These are phyloP conservation scores for Clonostachys solani DNA, from an alignment of 2,329 filamentous ascomycete species.

Conservation along the genomic window DNA sequence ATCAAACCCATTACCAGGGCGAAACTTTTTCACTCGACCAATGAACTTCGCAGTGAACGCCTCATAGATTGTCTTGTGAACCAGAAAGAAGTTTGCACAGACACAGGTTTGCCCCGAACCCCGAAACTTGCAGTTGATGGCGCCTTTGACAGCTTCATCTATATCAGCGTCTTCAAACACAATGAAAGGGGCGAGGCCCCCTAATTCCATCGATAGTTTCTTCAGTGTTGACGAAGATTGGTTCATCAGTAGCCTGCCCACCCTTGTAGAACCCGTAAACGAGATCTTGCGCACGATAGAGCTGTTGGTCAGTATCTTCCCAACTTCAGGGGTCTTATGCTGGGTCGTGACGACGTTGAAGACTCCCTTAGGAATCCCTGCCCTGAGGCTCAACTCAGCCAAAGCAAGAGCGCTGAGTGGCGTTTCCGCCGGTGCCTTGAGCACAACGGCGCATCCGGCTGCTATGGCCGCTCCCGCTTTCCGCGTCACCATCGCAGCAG, in stretches of 20 bases:
- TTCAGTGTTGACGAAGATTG: conserved; percentile 62
- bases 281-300: conserved; percentile 58
- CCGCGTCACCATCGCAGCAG: conserved; percentile 9
- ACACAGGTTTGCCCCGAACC: conserved; percentile 68
- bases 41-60: conserved; percentile 38
- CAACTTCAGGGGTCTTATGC: conserved; percentile 71
- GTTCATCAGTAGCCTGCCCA: conserved; percentile 53
- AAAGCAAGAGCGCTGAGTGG: conserved; percentile 81
- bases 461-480: conserved; percentile 48
- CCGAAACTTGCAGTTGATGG: conserved; percentile 63
- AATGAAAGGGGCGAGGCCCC: conserved; percentile 32
- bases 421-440: conserved; percentile 81
- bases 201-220: conserved; percentile 68
- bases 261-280: conserved; percentile 56
- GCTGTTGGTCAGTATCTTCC: conserved; percentile 38
- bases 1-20: conserved; percentile 45
- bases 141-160: conserved; percentile 58
- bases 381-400: conserved; percentile 73
- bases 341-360: conserved; percentile 76
- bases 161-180: conserved; percentile 69
- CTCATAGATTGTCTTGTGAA: conserved; percentile 46
- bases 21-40: conserved; percentile 39
- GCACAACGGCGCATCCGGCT: conserved; percentile 70
- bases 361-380: conserved; percentile 79
- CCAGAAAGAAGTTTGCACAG: conserved; percentile 22